phyloP scores from a whole-genome alignment of 306 rosid genomes.

The Cajanus cajan region DNA sequence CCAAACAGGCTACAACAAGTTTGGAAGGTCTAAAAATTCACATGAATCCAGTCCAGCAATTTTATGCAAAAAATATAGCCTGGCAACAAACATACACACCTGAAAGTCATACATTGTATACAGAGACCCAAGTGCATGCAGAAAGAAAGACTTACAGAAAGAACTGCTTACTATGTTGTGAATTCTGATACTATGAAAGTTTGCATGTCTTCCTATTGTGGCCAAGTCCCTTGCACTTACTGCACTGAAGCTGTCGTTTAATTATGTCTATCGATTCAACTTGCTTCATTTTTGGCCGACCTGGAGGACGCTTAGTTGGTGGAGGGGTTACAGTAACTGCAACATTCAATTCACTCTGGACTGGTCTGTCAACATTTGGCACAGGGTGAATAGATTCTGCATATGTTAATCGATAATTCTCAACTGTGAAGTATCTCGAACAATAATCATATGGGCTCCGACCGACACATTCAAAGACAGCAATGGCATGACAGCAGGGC shows the following conservation, averaged over 20 bases:
- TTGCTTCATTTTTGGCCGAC: constrained; percentile 87
- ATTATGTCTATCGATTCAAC: constrained; percentile 64
- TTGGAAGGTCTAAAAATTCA: background rate
- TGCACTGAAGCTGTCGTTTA: constrained; percentile 92
- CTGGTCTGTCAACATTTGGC: constrained; percentile 73
- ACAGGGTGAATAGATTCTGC: constrained; percentile 80
- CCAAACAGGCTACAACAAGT: background rate
- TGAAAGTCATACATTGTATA: background rate
- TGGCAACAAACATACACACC: background rate
- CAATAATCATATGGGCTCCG: constrained; percentile 80
- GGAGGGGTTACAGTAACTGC: constrained; percentile 76
- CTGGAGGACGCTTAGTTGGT: constrained; percentile 91
- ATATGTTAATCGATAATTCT: constrained; percentile 62
- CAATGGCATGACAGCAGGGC: constrained; percentile 94
- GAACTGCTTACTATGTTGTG: constrained; percentile 34
- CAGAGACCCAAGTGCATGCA: background rate
- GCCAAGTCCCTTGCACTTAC: constrained; percentile 97
- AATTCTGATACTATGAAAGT: constrained; percentile 31
- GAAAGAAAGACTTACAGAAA: background rate
- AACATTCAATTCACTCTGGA: constrained; percentile 36
- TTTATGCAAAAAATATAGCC: constrained; percentile 3
- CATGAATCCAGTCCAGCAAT: constrained; percentile 8
- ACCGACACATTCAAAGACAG: constrained; percentile 65
- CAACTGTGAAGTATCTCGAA: constrained; percentile 72
- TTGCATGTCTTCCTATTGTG: constrained; percentile 97